Percentiles rank a stretch among this genome's conserved stretches.
phyloP scores from a whole-genome alignment of 768 basidiomycete species.

The Phlebiopsis gigantea region DNA sequence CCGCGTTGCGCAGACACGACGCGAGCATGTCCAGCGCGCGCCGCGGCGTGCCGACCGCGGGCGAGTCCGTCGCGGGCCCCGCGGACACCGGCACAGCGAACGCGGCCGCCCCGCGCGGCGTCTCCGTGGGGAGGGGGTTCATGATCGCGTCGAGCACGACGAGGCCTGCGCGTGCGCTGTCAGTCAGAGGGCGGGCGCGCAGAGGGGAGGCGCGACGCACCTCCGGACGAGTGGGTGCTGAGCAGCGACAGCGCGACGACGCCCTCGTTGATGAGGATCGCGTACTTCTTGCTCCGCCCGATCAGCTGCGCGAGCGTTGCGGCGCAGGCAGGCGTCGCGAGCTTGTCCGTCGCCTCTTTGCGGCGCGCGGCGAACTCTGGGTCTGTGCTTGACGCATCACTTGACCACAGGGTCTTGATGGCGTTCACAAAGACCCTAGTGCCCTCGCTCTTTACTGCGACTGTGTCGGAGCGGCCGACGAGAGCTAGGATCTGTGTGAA shows the following conservation, averaged over 20 bases:
- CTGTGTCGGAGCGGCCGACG: slow-evolving; percentile 70
- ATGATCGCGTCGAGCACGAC: slow-evolving; percentile 59
- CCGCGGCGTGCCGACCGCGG: slow-evolving; percentile 41
- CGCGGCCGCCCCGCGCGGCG: slow-evolving; percentile 7
- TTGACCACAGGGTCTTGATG: slow-evolving; percentile 71
- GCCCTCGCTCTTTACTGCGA: slow-evolving; percentile 84
- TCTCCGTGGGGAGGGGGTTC: slow-evolving; percentile 41
- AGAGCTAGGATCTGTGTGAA: slow-evolving; percentile 71
- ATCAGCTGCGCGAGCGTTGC: slow-evolving; percentile 66
- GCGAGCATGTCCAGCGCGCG: slow-evolving; percentile 67
- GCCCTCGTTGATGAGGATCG: slow-evolving; percentile 84
- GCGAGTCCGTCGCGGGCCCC: slow-evolving; percentile 36
- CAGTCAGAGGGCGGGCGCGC: background rate
- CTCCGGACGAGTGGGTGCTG: slow-evolving; percentile 57
- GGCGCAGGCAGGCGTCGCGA: slow-evolving; percentile 51
- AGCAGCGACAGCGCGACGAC: slow-evolving; percentile 79
- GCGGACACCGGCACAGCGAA: slow-evolving; percentile 19
- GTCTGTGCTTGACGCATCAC: slow-evolving; percentile 32
- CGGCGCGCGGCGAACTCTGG: slow-evolving; percentile 44
- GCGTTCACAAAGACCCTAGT: slow-evolving; percentile 85
- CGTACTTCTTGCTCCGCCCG: slow-evolving; percentile 72
- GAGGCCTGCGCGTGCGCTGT: slow-evolving; percentile 36
- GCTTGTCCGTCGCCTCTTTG: slow-evolving; percentile 45
- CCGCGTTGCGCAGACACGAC: slow-evolving; percentile 48
- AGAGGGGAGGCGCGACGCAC: slow-evolving; percentile 34